A percentile compares a stretch with the other conserved stretches of the same genome.
Evolutionary conservation across 345 rosid species (phyloP).

Genomic region (Dimocarpus longan): DNA sequence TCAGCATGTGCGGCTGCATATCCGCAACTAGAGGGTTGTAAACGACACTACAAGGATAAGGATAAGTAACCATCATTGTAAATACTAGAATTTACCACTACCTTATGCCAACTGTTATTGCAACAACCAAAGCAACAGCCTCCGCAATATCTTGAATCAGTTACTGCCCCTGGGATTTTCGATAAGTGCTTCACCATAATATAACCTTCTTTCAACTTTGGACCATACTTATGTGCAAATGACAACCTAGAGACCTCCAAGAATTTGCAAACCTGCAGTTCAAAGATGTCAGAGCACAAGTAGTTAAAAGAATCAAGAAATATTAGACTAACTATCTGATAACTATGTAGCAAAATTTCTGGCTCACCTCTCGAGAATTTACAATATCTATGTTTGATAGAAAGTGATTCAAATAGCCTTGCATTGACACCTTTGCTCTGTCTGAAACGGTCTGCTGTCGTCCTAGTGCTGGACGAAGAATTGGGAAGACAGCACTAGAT

Average conservation of each 20-base stretch:
- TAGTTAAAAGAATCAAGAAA: neutral
- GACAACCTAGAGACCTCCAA: slow-evolving; percentile 90
- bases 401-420: slow-evolving; percentile 85
- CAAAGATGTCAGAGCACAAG: neutral
- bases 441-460: slow-evolving; percentile 67
- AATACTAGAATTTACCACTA: slow-evolving; percentile 21
- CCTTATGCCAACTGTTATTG: slow-evolving; percentile 71
- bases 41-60: slow-evolving; percentile 3
- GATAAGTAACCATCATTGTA: neutral
- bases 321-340: too few species aligned
- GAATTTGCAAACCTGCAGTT: slow-evolving; percentile 83
- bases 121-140: slow-evolving; percentile 59
- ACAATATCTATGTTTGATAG: slow-evolving; percentile 84
- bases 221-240: slow-evolving; percentile 76
- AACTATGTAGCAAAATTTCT: neutral
- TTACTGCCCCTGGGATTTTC: slow-evolving; percentile 32
- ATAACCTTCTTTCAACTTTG: slow-evolving; percentile 90
- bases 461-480: slow-evolving; percentile 72
- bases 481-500: slow-evolving; percentile 72
- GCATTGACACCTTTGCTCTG: slow-evolving; percentile 81
- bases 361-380: slow-evolving; percentile 78
- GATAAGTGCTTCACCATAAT: slow-evolving; percentile 72
- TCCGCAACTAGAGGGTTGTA: neutral
- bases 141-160: slow-evolving; percentile 42
- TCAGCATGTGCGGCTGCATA: neutral